These are phyloP conservation scores for Ophiocordyceps polyrhachis-furcata DNA, from an alignment of 2,329 filamentous ascomycete genomes.

Conservation along the genomic window DNA sequence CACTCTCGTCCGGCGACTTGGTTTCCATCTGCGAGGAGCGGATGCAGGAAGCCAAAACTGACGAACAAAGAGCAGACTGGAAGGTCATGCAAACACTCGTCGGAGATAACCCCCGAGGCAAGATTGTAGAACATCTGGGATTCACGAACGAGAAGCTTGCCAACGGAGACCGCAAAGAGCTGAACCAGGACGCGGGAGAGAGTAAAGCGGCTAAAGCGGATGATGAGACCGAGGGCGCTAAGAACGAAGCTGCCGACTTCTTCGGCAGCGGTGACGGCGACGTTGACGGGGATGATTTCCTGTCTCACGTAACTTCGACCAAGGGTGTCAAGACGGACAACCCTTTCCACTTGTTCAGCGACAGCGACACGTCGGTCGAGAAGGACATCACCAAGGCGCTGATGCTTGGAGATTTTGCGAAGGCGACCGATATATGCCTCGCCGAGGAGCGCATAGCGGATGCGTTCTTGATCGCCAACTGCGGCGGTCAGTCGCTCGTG, in stretches of 20 bases:
- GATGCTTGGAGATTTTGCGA: constrained; percentile 78
- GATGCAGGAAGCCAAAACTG: constrained; percentile 54
- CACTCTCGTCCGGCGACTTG: constrained; percentile 61
- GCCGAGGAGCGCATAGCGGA: constrained; percentile 83
- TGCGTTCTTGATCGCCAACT: constrained; percentile 95
- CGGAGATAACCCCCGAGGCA: constrained; percentile 65
- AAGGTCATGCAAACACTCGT: constrained; percentile 80
- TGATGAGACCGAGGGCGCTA: constrained; percentile 21
- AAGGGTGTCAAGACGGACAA: constrained; percentile 89
- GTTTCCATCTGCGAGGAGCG: constrained; percentile 63
- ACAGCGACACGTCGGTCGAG: constrained; percentile 68
- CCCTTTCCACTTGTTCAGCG: constrained; percentile 77
- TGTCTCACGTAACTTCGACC: constrained; percentile 66
- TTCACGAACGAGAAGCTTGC: constrained; percentile 45
- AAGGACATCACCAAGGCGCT: constrained; percentile 73
- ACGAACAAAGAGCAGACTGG: constrained; percentile 94
- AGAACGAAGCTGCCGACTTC: constrained; percentile 55
- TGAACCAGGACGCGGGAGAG: constrained; percentile 9
- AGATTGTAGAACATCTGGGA: constrained; percentile 79
- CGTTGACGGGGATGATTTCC: constrained; percentile 64
- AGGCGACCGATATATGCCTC: constrained; percentile 74
- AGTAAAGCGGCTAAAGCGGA: constrained; percentile 14
- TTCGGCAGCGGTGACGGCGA: constrained; percentile 53
- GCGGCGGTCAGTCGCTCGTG: constrained; percentile 79
- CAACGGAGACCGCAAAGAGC: constrained; percentile 26